phyloP scores from a whole-genome alignment of 2,329 filamentous ascomycete genomes.

The Kalaharituber pfeilii region DNA sequence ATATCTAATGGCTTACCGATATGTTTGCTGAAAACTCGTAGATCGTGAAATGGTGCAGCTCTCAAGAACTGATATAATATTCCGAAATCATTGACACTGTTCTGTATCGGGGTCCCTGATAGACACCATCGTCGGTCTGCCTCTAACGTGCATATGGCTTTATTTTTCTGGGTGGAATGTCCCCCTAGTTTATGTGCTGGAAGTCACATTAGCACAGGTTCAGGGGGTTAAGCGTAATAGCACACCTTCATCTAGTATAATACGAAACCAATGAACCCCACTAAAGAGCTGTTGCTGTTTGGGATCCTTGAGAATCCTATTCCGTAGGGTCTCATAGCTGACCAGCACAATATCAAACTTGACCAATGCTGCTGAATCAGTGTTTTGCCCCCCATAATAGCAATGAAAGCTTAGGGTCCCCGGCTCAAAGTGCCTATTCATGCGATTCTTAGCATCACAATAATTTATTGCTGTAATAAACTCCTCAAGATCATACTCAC shows the following conservation, averaged over 20 bases:
- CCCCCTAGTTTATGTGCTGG: constrained; percentile 19
- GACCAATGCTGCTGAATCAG: constrained; percentile 4
- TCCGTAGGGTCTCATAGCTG: constrained; percentile 25
- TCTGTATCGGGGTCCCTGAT: constrained; percentile 31
- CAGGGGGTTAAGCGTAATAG: background rate
- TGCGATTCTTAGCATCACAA: background rate
- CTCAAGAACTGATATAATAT: constrained; percentile 26
- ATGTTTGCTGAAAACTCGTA: background rate
- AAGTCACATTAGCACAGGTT: background rate
- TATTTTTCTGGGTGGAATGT: constrained; percentile 27
- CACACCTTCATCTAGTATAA: constrained; percentile 30
- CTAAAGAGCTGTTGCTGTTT: constrained; percentile 3
- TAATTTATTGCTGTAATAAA: background rate
- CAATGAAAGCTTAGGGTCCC: constrained; percentile 9
- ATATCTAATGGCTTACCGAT: background rate
- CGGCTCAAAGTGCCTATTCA: constrained; percentile 17
- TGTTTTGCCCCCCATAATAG: constrained; percentile 18
- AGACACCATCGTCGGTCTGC: constrained; percentile 28
- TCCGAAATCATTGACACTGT: constrained; percentile 29
- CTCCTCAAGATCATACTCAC: background rate
- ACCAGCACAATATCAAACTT: constrained; percentile 24
- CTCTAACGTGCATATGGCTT: constrained; percentile 21
- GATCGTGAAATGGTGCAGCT: constrained; percentile 20
- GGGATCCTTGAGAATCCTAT: constrained; percentile 18
- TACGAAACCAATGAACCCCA: constrained; percentile 23